Evolutionary conservation across 2,329 filamentous ascomycete species (phyloP).

Genomic region (Aureobasidium subglaciale): DNA sequence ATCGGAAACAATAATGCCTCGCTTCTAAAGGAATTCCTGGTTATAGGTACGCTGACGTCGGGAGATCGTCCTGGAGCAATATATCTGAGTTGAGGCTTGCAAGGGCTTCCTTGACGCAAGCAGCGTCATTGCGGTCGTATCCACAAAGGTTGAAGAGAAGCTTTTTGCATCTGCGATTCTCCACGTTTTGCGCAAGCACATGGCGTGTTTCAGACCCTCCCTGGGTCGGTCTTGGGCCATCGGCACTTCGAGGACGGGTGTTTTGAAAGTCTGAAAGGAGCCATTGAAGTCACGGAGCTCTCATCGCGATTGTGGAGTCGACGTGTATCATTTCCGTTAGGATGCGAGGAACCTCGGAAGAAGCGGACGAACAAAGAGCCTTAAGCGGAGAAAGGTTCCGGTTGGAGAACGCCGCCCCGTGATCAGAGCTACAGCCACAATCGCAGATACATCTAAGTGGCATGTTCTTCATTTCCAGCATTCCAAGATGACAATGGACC

Average conservation of each 20-base stretch:
- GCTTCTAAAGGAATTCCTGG: neutral
- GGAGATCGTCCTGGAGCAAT: neutral
- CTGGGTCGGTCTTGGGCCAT: neutral
- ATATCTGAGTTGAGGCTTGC: neutral
- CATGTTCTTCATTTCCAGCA: no score
- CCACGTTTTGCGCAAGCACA: neutral
- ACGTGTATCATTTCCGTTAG: no score
- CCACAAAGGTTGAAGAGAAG: no score
- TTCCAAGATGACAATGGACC: no score
- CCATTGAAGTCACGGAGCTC: neutral
- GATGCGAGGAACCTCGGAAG: no score
- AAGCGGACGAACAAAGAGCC: no score
- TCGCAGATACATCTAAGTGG: no score
- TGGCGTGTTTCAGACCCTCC: constrained; percentile 5
- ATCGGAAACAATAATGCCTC: neutral
- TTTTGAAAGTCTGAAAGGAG: neutral
- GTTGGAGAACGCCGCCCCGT: no score
- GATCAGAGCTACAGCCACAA: no score
- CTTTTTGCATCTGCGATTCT: neutral
- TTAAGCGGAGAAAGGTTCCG: no score
- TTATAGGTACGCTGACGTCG: neutral
- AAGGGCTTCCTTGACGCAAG: neutral
- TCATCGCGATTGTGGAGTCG: no score
- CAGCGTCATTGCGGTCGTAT: no score
- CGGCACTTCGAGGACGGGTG: neutral